Conservation (phyloP, 441 rosid species). For the Croton laevigatus region DNA sequence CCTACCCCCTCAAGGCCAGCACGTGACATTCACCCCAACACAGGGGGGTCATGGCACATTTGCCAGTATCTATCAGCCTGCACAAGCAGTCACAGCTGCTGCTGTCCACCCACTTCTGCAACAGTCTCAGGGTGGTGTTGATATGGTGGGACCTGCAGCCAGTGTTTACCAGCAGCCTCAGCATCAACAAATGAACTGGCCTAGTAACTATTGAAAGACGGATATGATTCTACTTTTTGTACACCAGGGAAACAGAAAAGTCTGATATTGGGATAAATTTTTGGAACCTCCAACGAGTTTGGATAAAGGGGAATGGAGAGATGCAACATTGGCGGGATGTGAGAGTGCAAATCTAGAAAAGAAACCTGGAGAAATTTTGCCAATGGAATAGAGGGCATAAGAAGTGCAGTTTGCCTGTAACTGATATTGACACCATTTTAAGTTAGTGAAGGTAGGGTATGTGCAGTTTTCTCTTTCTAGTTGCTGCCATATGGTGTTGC, state of each 20-base stretch:
- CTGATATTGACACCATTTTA: constrained; percentile 37
- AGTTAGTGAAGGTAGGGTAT: constrained; percentile 46
- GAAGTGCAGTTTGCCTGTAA: constrained; percentile 35
- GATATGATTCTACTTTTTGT: constrained; percentile 27
- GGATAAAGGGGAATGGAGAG: constrained; percentile 31
- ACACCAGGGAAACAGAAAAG: constrained; percentile 27
- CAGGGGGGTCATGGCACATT: constrained; percentile 73
- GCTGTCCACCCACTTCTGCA: constrained; percentile 74
- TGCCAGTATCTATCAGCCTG: constrained; percentile 70
- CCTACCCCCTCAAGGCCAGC: constrained; percentile 86
- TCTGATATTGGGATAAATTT: constrained; percentile 36
- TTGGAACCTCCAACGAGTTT: constrained; percentile 42
- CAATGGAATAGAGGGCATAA: constrained; percentile 34
- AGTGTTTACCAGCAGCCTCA: constrained; percentile 89
- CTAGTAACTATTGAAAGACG: constrained; percentile 67
- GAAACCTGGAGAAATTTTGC: constrained; percentile 28
- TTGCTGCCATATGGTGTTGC: constrained; percentile 38
- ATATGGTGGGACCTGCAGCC: constrained; percentile 73
- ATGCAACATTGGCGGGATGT: constrained; percentile 33
- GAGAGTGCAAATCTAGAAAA: constrained; percentile 26
- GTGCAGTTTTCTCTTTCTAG: constrained; percentile 34
- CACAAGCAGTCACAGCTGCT: constrained; percentile 70
- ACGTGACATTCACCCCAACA: constrained; percentile 68
- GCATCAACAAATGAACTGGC: constrained; percentile 93
- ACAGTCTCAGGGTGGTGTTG: constrained; percentile 77